Evolutionary conservation across 495 filamentous ascomycete species (phyloP).

Genomic region (Viridothelium virens): DNA sequence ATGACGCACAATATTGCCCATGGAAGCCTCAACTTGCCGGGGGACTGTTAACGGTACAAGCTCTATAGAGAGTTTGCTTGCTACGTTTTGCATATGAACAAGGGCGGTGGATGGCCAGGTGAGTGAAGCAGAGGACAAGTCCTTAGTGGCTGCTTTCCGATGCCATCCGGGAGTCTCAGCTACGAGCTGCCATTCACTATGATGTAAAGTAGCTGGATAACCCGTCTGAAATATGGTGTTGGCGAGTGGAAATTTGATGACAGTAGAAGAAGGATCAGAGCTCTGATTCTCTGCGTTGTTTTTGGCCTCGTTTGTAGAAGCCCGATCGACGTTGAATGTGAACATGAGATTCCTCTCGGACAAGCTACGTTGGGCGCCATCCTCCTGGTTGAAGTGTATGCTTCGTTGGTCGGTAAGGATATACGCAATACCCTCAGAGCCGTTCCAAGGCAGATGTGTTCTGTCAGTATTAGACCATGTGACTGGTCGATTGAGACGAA

Average conservation of each 20-base stretch:
- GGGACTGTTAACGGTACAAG: constrained; percentile 57
- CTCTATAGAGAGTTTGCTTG: constrained; percentile 39
- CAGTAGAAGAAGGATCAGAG: neutral
- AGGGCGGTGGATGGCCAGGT: constrained; percentile 1
- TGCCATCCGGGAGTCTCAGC: neutral
- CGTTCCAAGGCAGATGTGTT: neutral
- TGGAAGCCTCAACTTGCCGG: constrained; percentile 54
- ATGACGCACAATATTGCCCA: constrained; percentile 77
- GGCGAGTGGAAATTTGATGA: constrained; percentile 19
- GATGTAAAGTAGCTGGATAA: constrained; percentile 17
- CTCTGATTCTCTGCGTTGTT: neutral
- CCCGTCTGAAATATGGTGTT: constrained; percentile 27
- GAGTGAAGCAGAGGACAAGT: neutral
- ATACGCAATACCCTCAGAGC: neutral
- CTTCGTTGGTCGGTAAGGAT: neutral
- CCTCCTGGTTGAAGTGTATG: neutral
- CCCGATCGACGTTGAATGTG: neutral
- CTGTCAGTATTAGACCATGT: neutral
- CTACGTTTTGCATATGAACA: constrained; percentile 26
- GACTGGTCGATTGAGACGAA: neutral
- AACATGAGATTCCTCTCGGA: neutral
- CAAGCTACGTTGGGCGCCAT: neutral
- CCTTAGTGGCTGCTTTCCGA: neutral
- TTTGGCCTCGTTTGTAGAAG: neutral
- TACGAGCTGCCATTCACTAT: constrained; percentile 12